Base-by-base conservation (phyloP, 148 eudicot genomes). In the Rhododendron griersonianum region DNA sequence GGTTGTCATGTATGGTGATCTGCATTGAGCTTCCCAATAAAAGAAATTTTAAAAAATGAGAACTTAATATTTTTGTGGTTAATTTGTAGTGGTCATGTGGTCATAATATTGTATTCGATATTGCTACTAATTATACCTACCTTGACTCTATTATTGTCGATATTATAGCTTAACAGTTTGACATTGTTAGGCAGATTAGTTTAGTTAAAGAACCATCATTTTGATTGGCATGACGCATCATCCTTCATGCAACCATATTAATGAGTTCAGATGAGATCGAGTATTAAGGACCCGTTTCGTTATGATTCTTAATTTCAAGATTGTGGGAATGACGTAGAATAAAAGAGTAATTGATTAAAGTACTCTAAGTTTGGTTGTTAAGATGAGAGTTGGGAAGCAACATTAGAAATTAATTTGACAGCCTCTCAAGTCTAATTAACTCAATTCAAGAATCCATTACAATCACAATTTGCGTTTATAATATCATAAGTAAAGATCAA, bases 101-200 rank as follows among this genome's bases (percentile, higher is more conserved):
- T 44, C 80, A 19, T 21, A 77, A 16, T 77, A 37, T 78, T 9
- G 7, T 23, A 44, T 45, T 9, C 14, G 37, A 37, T 76, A 11
- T 33, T 13, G 14, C 3, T 15, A 1, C 0, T 55, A 2, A 59
- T 0, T 81, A 55, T 16, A 41, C 69, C 47, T 18, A 18, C 44
- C 61, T 81, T 81, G 83, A 81, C 83, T 81, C 63, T 51, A 81
- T 55, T 55, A 33, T 33, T 57, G 69, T 55, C 25, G 25, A 81
- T n/a, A 80, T 78, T 51, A 25, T 30, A 33, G 35, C 76, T 71
- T 5, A 33, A 80, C 53, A 80, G 15, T 50, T 83, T 63, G 76
- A 83, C 35, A 59, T 65, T 41, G 47, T 41, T 41, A 83, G 50
- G 78, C 25, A 28, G 15, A 47, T 44, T 28, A 44, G 15, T 67